These are phyloP conservation scores for Phytophthora meadii DNA, from an alignment of 352 stramenopile species.

Conservation along the genomic window DNA sequence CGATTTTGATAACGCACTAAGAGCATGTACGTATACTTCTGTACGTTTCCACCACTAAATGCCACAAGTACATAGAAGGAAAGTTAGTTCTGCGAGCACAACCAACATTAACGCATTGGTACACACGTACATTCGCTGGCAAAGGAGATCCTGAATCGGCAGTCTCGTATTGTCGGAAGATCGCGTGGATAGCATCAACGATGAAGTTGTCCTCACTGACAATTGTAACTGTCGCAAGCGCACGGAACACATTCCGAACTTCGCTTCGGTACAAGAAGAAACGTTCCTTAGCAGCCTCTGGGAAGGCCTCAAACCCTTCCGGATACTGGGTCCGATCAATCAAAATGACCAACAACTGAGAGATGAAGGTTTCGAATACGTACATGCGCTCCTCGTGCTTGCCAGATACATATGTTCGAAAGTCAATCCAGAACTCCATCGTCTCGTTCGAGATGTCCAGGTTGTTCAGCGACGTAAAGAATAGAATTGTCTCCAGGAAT, in stretches of 20 bases:
- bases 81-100: conserved; percentile 17
- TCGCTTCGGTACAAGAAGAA: conserved; percentile 78
- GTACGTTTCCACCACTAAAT: conserved; percentile 76
- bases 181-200: conserved; percentile 72
- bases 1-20: conserved; percentile 85
- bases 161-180: conserved; percentile 77
- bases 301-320: conserved; percentile 55
- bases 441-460: conserved; percentile 79
- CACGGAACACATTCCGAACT: conserved; percentile 77
- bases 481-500: conserved; percentile 75
- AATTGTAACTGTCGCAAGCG: conserved; percentile 72
- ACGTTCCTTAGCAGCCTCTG: conserved; percentile 59
- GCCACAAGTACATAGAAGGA: conserved; percentile 1
- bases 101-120: conserved; percentile 2
- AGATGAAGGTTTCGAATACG: conserved; percentile 78
- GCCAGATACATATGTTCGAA: conserved; percentile 74
- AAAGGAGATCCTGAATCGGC: conserved; percentile 50
- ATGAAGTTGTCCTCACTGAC: conserved; percentile 83
- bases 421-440: conserved; percentile 88
- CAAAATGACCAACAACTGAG: conserved; percentile 69
- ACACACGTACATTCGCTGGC: conserved; percentile 40
- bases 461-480: conserved; percentile 71
- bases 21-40: conserved; percentile 85
- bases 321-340: conserved; percentile 78
- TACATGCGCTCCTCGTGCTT: conserved; percentile 78